Conservation (phyloP, 2,329 filamentous ascomycete genomes). For the Paracoccidioides brasiliensis region DNA sequence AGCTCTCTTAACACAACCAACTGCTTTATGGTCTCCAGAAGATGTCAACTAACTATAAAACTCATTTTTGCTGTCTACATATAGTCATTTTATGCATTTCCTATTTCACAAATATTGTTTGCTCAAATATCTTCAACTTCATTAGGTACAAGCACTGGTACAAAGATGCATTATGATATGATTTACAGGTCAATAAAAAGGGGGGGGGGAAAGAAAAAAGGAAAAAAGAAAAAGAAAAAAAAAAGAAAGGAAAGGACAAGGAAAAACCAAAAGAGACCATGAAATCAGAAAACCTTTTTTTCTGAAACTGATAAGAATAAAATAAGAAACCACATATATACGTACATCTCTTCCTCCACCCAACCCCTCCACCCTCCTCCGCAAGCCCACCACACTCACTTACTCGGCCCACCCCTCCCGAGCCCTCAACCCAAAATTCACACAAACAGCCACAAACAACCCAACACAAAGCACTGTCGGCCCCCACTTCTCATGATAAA, state of each 20-base stretch:
- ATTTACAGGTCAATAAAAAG: neutral
- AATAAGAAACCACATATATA: neutral
- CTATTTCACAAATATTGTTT: too few species aligned
- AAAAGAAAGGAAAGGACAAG: too few species aligned
- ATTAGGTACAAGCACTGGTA: too few species aligned
- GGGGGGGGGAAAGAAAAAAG: neutral
- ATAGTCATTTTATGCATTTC: too few species aligned
- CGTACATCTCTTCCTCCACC: neutral
- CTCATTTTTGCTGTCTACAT: too few species aligned
- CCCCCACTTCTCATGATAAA: slow-evolving; percentile 80
- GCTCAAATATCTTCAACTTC: too few species aligned
- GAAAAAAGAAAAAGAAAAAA: neutral
- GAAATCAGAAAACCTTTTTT: neutral
- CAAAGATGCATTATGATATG: neutral
- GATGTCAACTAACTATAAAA: too few species aligned
- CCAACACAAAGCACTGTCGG: slow-evolving; percentile 63
- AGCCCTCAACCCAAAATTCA: slow-evolving; percentile 75
- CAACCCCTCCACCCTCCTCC: slow-evolving; percentile 3
- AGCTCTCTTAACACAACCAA: too few species aligned
- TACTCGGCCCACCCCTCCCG: slow-evolving; percentile 36
- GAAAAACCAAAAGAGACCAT: neutral
- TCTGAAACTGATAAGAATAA: neutral
- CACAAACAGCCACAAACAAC: slow-evolving; percentile 56
- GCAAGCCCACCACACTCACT: neutral
- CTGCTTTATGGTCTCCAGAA: too few species aligned